Evolutionary conservation across 345 rosid genomes (phyloP).

Genomic region (Salix suchowensis): DNA sequence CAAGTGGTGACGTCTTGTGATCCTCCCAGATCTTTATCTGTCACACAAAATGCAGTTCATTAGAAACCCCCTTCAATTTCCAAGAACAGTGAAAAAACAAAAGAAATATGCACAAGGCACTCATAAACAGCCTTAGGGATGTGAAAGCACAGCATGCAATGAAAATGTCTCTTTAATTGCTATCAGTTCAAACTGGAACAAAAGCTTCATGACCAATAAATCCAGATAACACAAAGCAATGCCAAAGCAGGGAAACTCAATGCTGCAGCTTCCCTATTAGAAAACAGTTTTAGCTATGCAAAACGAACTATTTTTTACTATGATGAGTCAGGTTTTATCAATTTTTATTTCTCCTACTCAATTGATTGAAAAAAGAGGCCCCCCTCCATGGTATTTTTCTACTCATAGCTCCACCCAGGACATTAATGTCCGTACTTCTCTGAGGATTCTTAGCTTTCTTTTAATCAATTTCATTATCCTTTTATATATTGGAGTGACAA

Average conservation of each 20-base stretch:
- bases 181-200: neutral
- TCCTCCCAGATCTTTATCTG: conserved; percentile 97
- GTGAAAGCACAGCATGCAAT: neutral
- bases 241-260: neutral
- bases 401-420: neutral
- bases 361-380: neutral
- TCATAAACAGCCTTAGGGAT: neutral
- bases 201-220: neutral
- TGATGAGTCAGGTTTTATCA: neutral
- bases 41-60: conserved; percentile 8
- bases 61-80: neutral
- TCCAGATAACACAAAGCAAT: neutral
- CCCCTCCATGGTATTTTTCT: neutral
- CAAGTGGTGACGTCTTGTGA: conserved; percentile 58
- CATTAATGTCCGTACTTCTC: neutral
- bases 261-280: neutral
- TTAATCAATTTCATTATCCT: neutral
- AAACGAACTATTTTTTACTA: neutral
- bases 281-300: neutral
- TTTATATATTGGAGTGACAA: too few relatives aligned
- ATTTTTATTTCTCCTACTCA: neutral
- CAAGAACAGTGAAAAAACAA: neutral
- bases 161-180: neutral
- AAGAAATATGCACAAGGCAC: neutral
- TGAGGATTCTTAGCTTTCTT: neutral